phyloP scores from a whole-genome alignment of 2,329 filamentous ascomycete species.

The Mycosphaerella sp. region DNA sequence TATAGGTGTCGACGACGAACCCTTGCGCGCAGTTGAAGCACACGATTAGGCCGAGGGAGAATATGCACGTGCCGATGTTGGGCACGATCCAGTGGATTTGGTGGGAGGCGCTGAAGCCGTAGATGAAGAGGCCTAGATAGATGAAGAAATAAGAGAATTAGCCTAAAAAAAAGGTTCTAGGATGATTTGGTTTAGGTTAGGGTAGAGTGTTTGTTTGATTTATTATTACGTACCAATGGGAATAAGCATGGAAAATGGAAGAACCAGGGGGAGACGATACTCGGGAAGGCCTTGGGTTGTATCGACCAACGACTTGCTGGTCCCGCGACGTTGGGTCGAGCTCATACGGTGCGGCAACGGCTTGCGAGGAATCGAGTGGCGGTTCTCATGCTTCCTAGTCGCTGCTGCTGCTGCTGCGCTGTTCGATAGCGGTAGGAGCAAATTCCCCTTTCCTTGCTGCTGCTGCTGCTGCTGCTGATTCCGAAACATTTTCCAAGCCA shows the following conservation, averaged over 20 bases:
- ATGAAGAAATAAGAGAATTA: no score
- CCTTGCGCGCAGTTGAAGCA: slow-evolving; percentile 26
- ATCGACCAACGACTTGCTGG: slow-evolving; percentile 11
- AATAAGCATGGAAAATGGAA: slow-evolving; percentile 36
- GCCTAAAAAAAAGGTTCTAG: no score
- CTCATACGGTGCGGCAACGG: slow-evolving; percentile 8
- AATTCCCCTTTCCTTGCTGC: slow-evolving; percentile 10
- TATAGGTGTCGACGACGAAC: slow-evolving; percentile 45
- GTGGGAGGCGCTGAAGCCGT: slow-evolving; percentile 24
- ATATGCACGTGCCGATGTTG: slow-evolving; percentile 23
- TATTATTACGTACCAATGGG: slow-evolving; percentile 38
- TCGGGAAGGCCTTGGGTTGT: slow-evolving; percentile 35
- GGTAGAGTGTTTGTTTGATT: slow-evolving; percentile 44
- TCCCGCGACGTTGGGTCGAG: slow-evolving; percentile 7
- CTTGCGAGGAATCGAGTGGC: slow-evolving; percentile 12
- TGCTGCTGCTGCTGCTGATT: neutral
- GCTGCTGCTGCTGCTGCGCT: neutral
- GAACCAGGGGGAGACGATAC: slow-evolving; percentile 37
- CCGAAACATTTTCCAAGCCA: slow-evolving; percentile 12
- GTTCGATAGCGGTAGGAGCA: slow-evolving; percentile 9
- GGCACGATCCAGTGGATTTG: slow-evolving; percentile 26
- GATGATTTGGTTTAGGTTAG: no score
- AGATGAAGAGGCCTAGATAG: slow-evolving; percentile 22
- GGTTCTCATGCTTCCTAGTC: neutral
- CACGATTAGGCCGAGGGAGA: slow-evolving; percentile 22